Evolutionary conservation across 306 rosid species (phyloP).

Genomic region (Vigna radiata): DNA sequence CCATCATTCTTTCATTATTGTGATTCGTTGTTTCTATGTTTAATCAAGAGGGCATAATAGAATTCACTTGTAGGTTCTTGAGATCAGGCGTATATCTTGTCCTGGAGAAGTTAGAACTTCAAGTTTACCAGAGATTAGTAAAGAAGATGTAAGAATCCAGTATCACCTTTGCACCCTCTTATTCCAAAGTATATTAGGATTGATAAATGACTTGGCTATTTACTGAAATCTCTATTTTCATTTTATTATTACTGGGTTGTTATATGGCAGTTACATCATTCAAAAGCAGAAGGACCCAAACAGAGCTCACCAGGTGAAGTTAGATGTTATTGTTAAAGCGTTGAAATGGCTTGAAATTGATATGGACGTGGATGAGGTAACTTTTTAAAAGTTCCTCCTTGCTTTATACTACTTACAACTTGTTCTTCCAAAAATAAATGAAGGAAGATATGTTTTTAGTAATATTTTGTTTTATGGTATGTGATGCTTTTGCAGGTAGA

Average conservation of each 20-base stretch:
- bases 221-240: slow-evolving; percentile 30
- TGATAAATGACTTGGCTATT: slow-evolving; percentile 31
- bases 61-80: slow-evolving; percentile 69
- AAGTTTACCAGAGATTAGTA: slow-evolving; percentile 90
- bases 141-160: slow-evolving; percentile 80
- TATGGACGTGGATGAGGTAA: slow-evolving; percentile 95
- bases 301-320: slow-evolving; percentile 94
- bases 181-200: background rate
- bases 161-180: slow-evolving; percentile 18
- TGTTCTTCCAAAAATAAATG: slow-evolving; percentile 21
- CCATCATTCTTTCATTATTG: slow-evolving; percentile 20
- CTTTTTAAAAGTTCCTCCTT: slow-evolving; percentile 2
- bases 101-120: slow-evolving; percentile 96
- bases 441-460: slow-evolving; percentile 5
- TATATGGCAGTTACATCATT: slow-evolving; percentile 68
- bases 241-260: slow-evolving; percentile 35
- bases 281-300: slow-evolving; percentile 93
- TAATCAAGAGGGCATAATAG: slow-evolving; percentile 22
- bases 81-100: slow-evolving; percentile 98
- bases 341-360: slow-evolving; percentile 92
- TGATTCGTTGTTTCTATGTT: slow-evolving; percentile 27
- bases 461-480: background rate
- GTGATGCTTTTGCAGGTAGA: slow-evolving; percentile 76
- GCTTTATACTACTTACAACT: background rate
- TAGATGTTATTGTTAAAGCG: slow-evolving; percentile 91